Conservation (phyloP, 208 protist genomes). For the Wallacemonas sp. region DNA sequence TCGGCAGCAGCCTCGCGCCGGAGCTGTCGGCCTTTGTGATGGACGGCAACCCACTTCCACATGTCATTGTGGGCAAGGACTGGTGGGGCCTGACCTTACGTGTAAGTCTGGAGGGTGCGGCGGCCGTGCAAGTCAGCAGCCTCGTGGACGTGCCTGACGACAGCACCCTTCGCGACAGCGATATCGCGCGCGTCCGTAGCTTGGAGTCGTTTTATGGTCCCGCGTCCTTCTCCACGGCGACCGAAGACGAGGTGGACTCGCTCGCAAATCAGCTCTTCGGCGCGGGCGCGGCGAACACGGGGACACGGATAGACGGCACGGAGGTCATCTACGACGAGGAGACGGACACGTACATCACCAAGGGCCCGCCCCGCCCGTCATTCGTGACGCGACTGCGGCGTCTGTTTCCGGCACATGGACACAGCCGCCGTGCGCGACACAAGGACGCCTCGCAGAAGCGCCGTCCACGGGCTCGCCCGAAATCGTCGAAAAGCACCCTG, state of each 20-base stretch:
- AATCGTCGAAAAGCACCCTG: constrained; percentile 8
- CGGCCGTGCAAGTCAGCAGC: constrained; percentile 9
- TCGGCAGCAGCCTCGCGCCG: constrained; percentile 25
- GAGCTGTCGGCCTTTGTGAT: constrained; percentile 37
- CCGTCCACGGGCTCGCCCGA: no score
- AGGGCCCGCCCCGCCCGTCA: not conserved
- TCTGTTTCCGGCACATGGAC: no score
- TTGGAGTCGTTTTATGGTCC: constrained; percentile 6
- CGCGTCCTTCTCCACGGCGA: not conserved
- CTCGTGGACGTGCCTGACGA: constrained; percentile 2
- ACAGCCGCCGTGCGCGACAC: no score
- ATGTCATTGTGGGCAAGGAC: constrained; percentile 42
- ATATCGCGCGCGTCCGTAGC: constrained; percentile 2
- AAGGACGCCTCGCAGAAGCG: no score
- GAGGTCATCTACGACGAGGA: not conserved
- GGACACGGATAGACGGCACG: not conserved
- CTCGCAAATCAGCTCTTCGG: constrained; percentile 8
- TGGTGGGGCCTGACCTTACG: constrained; percentile 51
- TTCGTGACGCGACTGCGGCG: not conserved
- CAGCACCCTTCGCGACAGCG: constrained; percentile 1
- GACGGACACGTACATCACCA: not conserved
- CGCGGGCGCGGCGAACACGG: not conserved
- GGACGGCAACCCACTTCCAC: constrained; percentile 34
- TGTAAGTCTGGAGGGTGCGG: constrained; percentile 15
- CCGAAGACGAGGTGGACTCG: constrained; percentile 19